These are phyloP conservation scores for Lolium multiflorum DNA, from an alignment of 176 grass and related monocot species.

Conservation along the genomic window DNA sequence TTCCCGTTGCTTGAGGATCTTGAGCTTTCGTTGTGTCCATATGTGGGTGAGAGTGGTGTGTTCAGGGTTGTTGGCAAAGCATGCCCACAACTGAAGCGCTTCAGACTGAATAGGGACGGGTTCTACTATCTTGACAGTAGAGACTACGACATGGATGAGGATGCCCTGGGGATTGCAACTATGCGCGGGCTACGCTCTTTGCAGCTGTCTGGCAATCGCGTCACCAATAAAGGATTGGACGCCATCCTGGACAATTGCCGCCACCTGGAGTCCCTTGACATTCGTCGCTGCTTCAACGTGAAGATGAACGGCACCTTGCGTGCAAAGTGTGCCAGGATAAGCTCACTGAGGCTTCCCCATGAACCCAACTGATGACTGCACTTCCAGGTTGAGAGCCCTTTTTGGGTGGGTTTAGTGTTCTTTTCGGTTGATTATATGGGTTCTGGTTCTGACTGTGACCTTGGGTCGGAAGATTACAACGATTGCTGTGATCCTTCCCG, in stretches of 20 bases:
- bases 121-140: background rate
- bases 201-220: background rate
- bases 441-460: background rate
- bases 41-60: background rate
- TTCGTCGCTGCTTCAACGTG: background rate
- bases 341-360: background rate
- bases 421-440: too few species aligned
- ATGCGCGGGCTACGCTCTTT: background rate
- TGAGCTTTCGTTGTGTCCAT: background rate
- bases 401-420: background rate
- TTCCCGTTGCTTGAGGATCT: background rate
- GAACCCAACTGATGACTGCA: background rate
- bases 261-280: conserved; percentile 1
- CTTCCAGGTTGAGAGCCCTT: background rate
- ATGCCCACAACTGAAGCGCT: background rate
- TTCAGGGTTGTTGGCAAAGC: background rate
- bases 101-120: background rate
- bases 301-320: background rate
- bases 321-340: conserved; percentile 23
- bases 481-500: background rate
- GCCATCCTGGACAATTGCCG: conserved; percentile 15
- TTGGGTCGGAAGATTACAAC: background rate
- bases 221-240: background rate
- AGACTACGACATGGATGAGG: background rate
- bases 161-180: background rate